Base-by-base conservation (phyloP, 2,329 filamentous ascomycete genomes). In the Chalaropsis thielavioides region DNA sequence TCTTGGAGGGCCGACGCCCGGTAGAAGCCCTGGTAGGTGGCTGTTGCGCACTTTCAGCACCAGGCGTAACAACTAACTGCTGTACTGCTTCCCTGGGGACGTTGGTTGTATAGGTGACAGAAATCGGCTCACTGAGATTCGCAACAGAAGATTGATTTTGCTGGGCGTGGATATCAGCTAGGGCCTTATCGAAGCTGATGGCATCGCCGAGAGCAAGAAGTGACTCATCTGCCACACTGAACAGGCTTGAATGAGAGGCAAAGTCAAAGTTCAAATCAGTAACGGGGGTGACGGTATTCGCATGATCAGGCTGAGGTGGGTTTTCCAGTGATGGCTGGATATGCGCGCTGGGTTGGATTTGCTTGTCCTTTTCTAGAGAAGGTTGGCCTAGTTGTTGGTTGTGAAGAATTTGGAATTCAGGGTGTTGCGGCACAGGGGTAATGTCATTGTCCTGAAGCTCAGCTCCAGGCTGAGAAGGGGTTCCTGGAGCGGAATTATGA, bases 171-270 rank as follows among this genome's bases (percentile, higher is more conserved):
- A 54, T 60, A 31, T 61, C 64, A 22, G 58, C 64, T n/a, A 65
- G 43, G 24, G 64, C 64, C 49, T 65, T 46, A 58, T 65, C 64
- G 10, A 65, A 61, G 38, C 31, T 65, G 31, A 65, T 61, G 44
- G 59, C 60, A 46, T 62, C 60, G 4, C 60, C 60, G 10, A 62
- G 44, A 13, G 60, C 64, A 44, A 62, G 44, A 15, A 62, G 59
- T 13, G 58, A 61, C 13, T 65, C 61, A 51, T 66, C 64, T 17
- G 35, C 41, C 19, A 51, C 46, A 46, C 58, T 51, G 31, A 66
- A 63, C 15, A 66, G 7, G 17, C 51, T 31, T 10, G 31, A n/a
- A n/a, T 44, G 49, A 60, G 62, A 31, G n/a, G 64, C 56, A 27
- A 58, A 63, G 10, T 62, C 64, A 60, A 63, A 66, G 19, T 59